phyloP scores from a whole-genome alignment of 1,284 basidiomycete genomes.

The Microbotryum lychnidis-dioicae region DNA sequence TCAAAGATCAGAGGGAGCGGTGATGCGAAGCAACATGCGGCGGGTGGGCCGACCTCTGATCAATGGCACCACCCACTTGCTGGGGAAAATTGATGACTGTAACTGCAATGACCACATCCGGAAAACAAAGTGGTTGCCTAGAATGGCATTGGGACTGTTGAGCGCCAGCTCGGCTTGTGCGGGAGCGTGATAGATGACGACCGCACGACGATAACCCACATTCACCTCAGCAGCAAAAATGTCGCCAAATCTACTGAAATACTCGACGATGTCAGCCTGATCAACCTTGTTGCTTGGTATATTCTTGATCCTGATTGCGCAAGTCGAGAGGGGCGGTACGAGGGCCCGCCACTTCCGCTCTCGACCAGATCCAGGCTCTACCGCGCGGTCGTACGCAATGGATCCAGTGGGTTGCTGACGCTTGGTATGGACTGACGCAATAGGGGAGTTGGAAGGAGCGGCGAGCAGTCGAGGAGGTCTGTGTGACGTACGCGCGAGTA shows the following conservation, averaged over 20 bases:
- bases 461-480: too few species aligned
- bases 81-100: too few species aligned
- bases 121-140: constrained; percentile 84
- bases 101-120: too few species aligned
- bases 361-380: too few species aligned
- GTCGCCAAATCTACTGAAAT: constrained; percentile 86
- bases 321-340: constrained; percentile 12
- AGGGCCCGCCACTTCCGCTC: background rate
- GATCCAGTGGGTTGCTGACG: too few species aligned
- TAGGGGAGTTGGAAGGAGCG: too few species aligned
- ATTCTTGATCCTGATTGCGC: constrained; percentile 83
- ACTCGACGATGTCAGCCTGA: constrained; percentile 68
- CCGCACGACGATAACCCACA: constrained; percentile 58
- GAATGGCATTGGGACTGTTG: constrained; percentile 86
- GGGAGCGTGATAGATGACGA: constrained; percentile 81
- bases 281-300: constrained; percentile 76
- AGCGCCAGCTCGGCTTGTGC: constrained; percentile 79
- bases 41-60: too few species aligned
- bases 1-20: too few species aligned
- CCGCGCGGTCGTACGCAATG: too few species aligned
- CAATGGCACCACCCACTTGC: too few species aligned
- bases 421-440: background rate
- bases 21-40: too few species aligned
- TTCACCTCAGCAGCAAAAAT: constrained; percentile 91
- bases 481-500: too few species aligned